Evolutionary conservation across 345 rosid species (phyloP).

Genomic region (Salix exigua): DNA sequence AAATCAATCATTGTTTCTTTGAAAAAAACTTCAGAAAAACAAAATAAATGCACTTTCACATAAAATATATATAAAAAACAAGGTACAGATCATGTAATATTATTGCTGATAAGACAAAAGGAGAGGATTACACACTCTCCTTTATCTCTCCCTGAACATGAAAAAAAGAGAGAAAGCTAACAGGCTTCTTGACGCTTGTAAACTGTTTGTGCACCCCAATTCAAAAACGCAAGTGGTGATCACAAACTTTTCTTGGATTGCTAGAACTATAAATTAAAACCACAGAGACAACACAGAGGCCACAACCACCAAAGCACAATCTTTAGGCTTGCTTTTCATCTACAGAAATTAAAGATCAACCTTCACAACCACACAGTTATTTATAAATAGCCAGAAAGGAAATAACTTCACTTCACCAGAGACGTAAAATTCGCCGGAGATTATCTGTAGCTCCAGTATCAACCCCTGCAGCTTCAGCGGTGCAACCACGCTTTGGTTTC

Average conservation of each 20-base stretch:
- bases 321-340: neutral
- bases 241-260: neutral
- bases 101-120: no score
- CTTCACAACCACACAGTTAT: neutral
- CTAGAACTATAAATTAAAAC: neutral
- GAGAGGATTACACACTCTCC: neutral
- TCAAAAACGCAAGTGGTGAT: constrained; percentile 32
- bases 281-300: neutral
- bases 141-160: neutral
- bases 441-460: constrained; percentile 56
- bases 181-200: neutral
- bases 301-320: neutral
- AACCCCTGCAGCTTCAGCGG: constrained; percentile 33
- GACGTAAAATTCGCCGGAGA: constrained; percentile 63
- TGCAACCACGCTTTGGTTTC: constrained; percentile 27
- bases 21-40: no score
- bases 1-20: no score
- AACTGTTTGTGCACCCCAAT: constrained; percentile 28
- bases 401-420: constrained; percentile 36
- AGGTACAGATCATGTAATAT: neutral
- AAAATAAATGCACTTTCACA: neutral
- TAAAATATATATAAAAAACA: neutral
- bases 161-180: neutral
- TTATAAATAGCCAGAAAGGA: neutral
- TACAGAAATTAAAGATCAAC: neutral